Conservation (phyloP, 257 asterid species). For the Oldenlandia corymbosa region DNA sequence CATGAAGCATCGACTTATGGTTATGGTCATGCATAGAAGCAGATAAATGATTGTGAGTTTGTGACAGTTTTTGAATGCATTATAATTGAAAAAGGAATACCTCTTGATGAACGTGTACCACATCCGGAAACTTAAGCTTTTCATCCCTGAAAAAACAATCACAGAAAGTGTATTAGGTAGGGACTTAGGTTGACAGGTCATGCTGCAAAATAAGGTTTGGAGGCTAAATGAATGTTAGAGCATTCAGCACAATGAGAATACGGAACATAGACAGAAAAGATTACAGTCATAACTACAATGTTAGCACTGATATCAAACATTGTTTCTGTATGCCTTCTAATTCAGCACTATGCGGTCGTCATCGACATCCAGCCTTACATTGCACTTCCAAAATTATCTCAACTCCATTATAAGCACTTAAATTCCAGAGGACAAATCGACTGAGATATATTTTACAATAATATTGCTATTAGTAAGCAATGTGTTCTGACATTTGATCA, state of each 20-base stretch:
- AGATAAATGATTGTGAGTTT: background rate
- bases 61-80: background rate
- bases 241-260: background rate
- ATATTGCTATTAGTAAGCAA: background rate
- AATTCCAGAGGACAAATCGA: background rate
- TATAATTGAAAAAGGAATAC: slow-evolving; percentile 27
- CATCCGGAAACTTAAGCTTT: slow-evolving; percentile 62
- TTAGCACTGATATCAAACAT: too few species aligned
- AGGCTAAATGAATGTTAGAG: background rate
- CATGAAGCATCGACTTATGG: too few species aligned
- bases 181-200: background rate
- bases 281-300: background rate
- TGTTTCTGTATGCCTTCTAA: background rate
- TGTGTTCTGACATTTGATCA: background rate
- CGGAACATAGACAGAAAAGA: too few species aligned
- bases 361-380: background rate
- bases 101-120: slow-evolving; percentile 57
- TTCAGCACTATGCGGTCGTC: background rate
- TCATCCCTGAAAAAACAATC: slow-evolving; percentile 49
- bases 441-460: too few species aligned
- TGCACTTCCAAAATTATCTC: background rate
- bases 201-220: background rate
- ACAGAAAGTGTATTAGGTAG: slow-evolving; percentile 11
- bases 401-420: slow-evolving; percentile 1
- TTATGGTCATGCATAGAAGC: too few species aligned